Percentiles rank a stretch among this genome's conserved stretches.
Conservation (phyloP, 306 rosid genomes). For the Psophocarpus tetragonolobus region DNA sequence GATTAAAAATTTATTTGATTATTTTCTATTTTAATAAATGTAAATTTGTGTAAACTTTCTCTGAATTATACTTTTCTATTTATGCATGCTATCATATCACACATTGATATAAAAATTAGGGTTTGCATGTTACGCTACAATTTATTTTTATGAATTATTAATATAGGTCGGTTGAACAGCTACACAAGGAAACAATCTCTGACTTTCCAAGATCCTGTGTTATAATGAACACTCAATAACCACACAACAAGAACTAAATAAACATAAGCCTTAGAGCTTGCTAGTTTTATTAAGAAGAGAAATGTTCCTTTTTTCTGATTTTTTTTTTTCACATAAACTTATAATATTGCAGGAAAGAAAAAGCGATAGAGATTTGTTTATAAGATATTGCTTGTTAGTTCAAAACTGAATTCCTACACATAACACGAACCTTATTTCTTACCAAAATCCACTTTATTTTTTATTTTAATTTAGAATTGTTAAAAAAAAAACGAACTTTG, state of each 20-base stretch:
- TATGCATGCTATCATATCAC: neutral
- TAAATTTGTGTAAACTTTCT: neutral
- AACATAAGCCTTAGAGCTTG: neutral
- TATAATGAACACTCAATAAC: neutral
- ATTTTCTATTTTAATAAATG: neutral
- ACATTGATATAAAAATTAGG: too few relatives aligned
- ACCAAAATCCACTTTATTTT: too few relatives aligned
- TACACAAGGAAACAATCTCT: constrained; percentile 10
- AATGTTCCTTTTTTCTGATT: neutral
- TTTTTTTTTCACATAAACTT: neutral
- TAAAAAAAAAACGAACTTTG: too few relatives aligned
- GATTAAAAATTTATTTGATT: too few relatives aligned
- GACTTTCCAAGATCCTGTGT: constrained; percentile 10
- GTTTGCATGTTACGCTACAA: neutral
- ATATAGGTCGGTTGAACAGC: constrained; percentile 29
- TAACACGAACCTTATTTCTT: too few relatives aligned
- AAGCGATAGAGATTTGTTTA: too few relatives aligned
- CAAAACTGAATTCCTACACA: too few relatives aligned
- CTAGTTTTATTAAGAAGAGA: neutral
- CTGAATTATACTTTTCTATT: neutral
- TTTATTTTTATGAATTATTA: neutral
- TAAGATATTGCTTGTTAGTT: too few relatives aligned
- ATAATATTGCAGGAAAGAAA: neutral
- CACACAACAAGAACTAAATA: neutral
- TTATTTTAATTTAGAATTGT: too few relatives aligned